Evolutionary conservation across 2,329 filamentous ascomycete species (phyloP).

Genomic region (Sporothrix variecibatus): DNA sequence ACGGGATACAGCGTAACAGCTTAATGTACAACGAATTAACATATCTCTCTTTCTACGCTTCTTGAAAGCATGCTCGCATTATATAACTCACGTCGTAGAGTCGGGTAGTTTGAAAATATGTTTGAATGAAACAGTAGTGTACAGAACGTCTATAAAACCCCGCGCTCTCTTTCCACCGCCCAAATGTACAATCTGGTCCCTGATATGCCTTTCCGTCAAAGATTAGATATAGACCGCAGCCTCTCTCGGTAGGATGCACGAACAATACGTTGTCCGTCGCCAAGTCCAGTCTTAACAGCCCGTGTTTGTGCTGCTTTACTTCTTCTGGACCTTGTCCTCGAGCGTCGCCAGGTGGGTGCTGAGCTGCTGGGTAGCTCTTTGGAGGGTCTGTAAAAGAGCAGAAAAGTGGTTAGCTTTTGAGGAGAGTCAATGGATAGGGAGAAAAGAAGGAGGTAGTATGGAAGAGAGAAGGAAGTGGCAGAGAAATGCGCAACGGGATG

Average conservation of each 20-base stretch:
- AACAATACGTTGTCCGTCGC: not conserved
- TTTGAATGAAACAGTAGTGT: conserved; percentile 18
- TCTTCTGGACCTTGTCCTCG: conserved; percentile 74
- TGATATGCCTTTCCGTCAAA: not conserved
- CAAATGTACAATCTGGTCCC: conserved; percentile 11
- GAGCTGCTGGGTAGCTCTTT: conserved; percentile 82
- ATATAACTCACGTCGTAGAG: no score
- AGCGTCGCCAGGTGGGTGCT: conserved; percentile 79
- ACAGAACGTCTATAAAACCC: conserved; percentile 15
- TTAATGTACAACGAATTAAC: not conserved
- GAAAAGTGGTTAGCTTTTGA: not conserved
- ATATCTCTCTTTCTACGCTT: not conserved
- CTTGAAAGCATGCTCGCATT: not conserved
- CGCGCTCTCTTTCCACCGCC: not conserved
- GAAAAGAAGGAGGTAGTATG: not conserved
- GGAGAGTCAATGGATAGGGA: not conserved
- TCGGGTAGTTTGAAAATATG: not conserved
- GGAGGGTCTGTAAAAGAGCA: conserved; percentile 65
- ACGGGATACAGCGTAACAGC: not conserved
- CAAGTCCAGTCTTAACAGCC: not conserved
- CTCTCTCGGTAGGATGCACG: not conserved
- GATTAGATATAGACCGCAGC: not conserved
- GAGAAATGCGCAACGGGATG: not conserved
- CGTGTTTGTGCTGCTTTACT: no score
- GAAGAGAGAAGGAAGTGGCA: not conserved